phyloP scores from a whole-genome alignment of 371 early-diverging fungal genomes.

The Mortierella sp. region DNA sequence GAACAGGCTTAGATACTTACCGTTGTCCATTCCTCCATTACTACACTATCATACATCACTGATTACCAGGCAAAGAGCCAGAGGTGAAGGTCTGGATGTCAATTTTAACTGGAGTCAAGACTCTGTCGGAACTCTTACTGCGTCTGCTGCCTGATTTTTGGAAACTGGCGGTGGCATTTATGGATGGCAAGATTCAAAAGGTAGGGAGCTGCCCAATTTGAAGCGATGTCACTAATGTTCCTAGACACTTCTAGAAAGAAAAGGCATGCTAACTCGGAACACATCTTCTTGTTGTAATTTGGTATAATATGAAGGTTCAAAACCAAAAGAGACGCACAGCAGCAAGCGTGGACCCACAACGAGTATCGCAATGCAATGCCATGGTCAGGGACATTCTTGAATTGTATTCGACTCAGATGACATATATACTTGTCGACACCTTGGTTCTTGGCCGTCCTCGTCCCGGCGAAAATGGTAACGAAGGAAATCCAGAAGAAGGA shows the following conservation, averaged over 20 bases:
- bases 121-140: slow-evolving; percentile 78
- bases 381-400: slow-evolving; percentile 84
- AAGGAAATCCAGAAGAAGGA: slow-evolving; percentile 45
- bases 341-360: slow-evolving; percentile 65
- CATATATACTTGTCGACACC: slow-evolving; percentile 65
- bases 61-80: slow-evolving; percentile 57
- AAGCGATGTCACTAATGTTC: too few species aligned
- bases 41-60: neutral
- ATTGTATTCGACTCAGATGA: slow-evolving; percentile 67
- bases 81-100: slow-evolving; percentile 81
- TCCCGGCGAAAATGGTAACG: slow-evolving; percentile 21
- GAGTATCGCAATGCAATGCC: slow-evolving; percentile 79
- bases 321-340: slow-evolving; percentile 41
- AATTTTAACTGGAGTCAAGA: slow-evolving; percentile 74
- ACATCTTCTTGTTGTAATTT: neutral
- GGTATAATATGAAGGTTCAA: slow-evolving; percentile 1
- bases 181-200: slow-evolving; percentile 84
- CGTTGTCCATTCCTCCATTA: neutral
- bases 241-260: too few species aligned
- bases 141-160: slow-evolving; percentile 93
- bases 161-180: slow-evolving; percentile 85
- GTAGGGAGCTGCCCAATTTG: slow-evolving; percentile 12
- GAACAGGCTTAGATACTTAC: too few species aligned
- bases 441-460: slow-evolving; percentile 16
- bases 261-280: neutral